Conservation (phyloP, 805 yeast species). For the Alloascoidea africana region DNA sequence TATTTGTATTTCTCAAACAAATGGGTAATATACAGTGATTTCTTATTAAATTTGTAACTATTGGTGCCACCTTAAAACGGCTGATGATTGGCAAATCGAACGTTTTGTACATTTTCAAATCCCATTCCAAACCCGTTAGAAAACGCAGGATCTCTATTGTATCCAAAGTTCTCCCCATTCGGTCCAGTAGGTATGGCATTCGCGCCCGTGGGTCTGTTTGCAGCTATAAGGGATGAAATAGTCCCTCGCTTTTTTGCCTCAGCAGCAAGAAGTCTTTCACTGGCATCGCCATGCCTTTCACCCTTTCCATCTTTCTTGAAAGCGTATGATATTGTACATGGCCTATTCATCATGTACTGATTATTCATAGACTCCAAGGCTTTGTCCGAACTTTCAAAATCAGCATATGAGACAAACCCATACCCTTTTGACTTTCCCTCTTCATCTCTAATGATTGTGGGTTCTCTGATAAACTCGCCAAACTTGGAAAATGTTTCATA, state of each 20-base stretch:
- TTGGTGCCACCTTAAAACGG: no score
- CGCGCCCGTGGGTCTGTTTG: slow-evolving; percentile 11
- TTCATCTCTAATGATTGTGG: slow-evolving; percentile 34
- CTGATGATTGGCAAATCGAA: no score
- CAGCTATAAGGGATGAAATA: background rate
- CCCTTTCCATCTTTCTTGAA: slow-evolving; percentile 42
- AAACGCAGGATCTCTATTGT: background rate
- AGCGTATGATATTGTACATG: slow-evolving; percentile 52
- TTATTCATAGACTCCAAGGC: slow-evolving; percentile 62
- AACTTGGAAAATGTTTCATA: slow-evolving; percentile 47
- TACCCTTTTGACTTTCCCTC: slow-evolving; percentile 39
- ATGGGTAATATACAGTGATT: no score
- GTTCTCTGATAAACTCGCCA: slow-evolving; percentile 41
- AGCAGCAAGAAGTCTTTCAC: slow-evolving; percentile 56
- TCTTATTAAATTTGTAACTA: no score
- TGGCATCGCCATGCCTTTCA: slow-evolving; percentile 63
- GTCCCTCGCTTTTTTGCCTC: slow-evolving; percentile 30
- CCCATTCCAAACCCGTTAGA: no score
- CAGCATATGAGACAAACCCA: slow-evolving; percentile 52
- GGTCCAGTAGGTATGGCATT: background rate
- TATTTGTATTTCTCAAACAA: no score
- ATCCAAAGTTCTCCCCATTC: background rate
- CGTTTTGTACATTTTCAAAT: no score
- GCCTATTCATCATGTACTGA: slow-evolving; percentile 50
- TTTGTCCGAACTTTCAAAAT: slow-evolving; percentile 51